Evolutionary conservation across 1,284 basidiomycete genomes (phyloP), one percentile per base, ranked within the genome.

Genomic region (Pyrrhoderma lamaoense): DNA sequence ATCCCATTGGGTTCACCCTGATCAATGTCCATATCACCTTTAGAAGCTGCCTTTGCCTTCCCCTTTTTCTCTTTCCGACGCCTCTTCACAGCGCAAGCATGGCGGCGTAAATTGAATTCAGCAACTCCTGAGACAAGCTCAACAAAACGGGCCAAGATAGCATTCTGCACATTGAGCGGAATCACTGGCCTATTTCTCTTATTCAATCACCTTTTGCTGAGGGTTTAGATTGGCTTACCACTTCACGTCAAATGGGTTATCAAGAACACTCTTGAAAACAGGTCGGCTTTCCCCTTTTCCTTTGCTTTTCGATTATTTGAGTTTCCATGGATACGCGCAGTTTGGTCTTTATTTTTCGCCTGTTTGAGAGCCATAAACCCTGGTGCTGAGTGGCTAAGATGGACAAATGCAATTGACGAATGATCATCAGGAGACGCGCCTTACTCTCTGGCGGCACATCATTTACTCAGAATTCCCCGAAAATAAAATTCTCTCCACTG

Each of bases 201-300:
- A 56, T 25, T 27, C 45, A 42, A 40, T 36, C 13, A 38, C 22
- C n/a, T 7, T 51, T 13, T 52, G 38, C 23, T 52, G 34, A 16
- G 23, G 31, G 16, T 27, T 19, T 19, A 40, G 42, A 39, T 39
- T 19, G 42, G 57, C 38, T 40, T 62, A 87, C 86, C 87, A 90
- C 63, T 67, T 64, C n/a, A 89, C 70, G 19, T 76, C 73, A 59
- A 85, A 83, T 1, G 87, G 86, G 56, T 77, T 88, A 49, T 82
- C 80, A 16, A 89, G 67, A 1, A 84, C 81, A 53, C 75, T 75
- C 57, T 79, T 88, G 67, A 79, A 86, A 0, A 81, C 77, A 1
- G 70, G 65, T 60, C 80, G 88, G 25, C 71, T 66, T 42, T 77
- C 70, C 51, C 59, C 18, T 11, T 56, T 58, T 22, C 71, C 67